Percentiles rank a stretch among this genome's conserved stretches.
These are phyloP conservation scores for Claviceps capensis DNA, from an alignment of 2,329 filamentous ascomycete species.

Conservation along the genomic window DNA sequence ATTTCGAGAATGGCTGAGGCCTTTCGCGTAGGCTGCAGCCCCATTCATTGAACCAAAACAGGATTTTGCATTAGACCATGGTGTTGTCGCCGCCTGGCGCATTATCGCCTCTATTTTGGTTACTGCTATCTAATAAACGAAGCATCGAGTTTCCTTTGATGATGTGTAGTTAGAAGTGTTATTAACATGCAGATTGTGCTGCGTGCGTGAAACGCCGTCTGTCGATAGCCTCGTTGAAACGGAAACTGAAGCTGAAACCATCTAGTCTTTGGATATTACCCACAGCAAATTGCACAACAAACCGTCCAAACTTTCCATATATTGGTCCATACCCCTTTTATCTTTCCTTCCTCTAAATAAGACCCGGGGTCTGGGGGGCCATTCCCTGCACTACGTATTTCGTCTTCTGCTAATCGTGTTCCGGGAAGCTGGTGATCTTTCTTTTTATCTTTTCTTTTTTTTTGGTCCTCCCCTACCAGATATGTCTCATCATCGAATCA, in stretches of 20 bases:
- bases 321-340: background rate
- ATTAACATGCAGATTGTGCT: background rate
- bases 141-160: constrained; percentile 1
- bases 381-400: no score
- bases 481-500: background rate
- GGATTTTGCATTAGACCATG: background rate
- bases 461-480: background rate
- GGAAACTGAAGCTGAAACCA: background rate
- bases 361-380: background rate
- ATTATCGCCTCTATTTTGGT: constrained; percentile 4
- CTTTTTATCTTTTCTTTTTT: background rate
- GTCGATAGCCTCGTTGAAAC: background rate
- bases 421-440: background rate
- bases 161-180: background rate
- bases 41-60: background rate
- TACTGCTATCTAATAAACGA: constrained; percentile 4
- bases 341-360: background rate
- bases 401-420: no score
- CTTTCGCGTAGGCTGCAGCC: background rate
- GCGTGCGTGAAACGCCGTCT: constrained; percentile 1
- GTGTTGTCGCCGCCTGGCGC: background rate
- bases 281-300: constrained; percentile 2
- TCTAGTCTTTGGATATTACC: constrained; percentile 1
- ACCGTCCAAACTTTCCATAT: background rate
- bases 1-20: background rate